Evolutionary conservation across 2,329 filamentous ascomycete genomes (phyloP), one percentile per base, ranked within the genome.

Genomic region (Didymella lethalis): DNA sequence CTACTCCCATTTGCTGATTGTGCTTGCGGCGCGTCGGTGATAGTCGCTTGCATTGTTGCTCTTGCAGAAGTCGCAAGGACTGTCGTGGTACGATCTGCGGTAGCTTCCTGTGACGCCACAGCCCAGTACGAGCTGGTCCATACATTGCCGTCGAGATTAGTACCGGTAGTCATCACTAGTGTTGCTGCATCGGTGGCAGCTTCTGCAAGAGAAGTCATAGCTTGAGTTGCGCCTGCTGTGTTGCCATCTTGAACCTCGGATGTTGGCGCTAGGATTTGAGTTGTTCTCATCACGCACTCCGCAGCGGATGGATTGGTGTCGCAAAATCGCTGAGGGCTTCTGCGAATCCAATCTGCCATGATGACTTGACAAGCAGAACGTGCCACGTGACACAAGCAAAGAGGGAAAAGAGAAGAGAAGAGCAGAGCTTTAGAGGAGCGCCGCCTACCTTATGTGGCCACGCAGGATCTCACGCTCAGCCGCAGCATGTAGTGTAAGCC

Each of bases 401-500:
- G 26, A 41, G 10, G 10, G 11, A 34, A 43, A 50, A 54, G 32
- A 50, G 32, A 44, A 59, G 40, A 54, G 44, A 41, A 18, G 31
- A 23, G 25, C 25, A 14, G 45, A 7, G 40, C 32, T 2, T 3
- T 2, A 14, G 20, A 53, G 40, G 28, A 44, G 26, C 40, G 29
- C 26, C 50, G 26, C 6, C 40, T 14, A 50, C 46, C 49, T 54
- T 59, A 59, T 31, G 45, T 54, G 18, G 20, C 7, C 26, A 11
- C 7, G 38, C 46, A 32, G 32, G 34, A 52, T 52, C 54, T 57
- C 34, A 52, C 34, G 40, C 46, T 50, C 54, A 57, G 54, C 54
- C 54, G 43, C 54, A 57, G 43, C 41, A 51, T 11, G 48, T 34
- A 48, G n/a, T 38, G 54, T 52, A 57, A 48, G 54, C 45, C 45